Percentiles rank a stretch among this genome's conserved stretches.
Conservation (phyloP, 768 basidiomycete genomes). For the Cystofilobasidium macerans region DNA sequence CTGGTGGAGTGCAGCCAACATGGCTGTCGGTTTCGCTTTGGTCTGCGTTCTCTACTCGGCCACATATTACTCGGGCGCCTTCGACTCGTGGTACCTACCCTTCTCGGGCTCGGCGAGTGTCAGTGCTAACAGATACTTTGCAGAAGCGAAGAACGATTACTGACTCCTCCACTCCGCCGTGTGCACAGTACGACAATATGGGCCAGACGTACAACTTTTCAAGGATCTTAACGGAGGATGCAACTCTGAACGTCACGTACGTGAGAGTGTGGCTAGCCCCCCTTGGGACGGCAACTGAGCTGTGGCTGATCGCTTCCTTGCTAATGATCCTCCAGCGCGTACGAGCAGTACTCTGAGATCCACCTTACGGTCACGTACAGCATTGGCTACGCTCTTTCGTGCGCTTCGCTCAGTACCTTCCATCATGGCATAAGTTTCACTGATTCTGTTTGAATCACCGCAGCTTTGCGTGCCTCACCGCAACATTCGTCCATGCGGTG, state of each 20-base stretch:
- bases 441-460: too few species aligned
- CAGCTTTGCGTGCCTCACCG: conserved; percentile 2
- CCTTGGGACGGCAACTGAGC: not conserved
- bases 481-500: conserved; percentile 23
- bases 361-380: conserved; percentile 20
- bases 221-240: conserved; percentile 2
- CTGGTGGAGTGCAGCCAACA: conserved; percentile 23
- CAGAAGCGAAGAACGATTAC: too few species aligned
- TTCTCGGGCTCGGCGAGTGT: conserved; percentile 12
- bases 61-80: conserved; percentile 20
- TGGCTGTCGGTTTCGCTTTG: not conserved
- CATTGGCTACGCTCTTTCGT: conserved; percentile 20
- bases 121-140: too few species aligned
- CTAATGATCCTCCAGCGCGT: conserved; percentile 6
- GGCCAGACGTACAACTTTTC: conserved; percentile 14
- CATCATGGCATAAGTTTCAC: not conserved
- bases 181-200: conserved; percentile 21
- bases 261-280: not conserved
- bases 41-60: conserved; percentile 19
- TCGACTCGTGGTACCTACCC: conserved; percentile 20
- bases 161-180: not conserved
- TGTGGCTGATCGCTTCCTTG: not conserved
- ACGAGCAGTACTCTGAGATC: conserved; percentile 23
- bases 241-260: conserved; percentile 6
- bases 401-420: not conserved